phyloP scores from a whole-genome alignment of 805 yeast genomes.

The Naumovozyma dairenensis region DNA sequence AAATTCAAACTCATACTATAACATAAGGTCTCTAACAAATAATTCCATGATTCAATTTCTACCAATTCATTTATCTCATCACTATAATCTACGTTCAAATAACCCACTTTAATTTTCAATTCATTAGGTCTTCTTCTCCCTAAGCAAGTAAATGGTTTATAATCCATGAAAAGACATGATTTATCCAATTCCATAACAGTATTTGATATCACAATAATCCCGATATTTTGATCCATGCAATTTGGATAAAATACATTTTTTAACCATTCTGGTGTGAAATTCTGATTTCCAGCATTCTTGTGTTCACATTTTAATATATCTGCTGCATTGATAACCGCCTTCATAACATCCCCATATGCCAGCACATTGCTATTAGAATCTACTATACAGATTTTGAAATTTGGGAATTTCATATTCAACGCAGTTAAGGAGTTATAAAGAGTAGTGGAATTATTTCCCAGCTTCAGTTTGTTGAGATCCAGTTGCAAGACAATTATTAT shows the following conservation, averaged over 20 bases:
- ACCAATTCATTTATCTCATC: conserved; percentile 22
- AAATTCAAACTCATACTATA: conserved; percentile 23
- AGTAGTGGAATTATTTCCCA: conserved; percentile 3
- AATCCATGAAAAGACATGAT: conserved; percentile 21
- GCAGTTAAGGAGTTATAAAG: conserved; percentile 22
- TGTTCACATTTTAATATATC: not conserved
- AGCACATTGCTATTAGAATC: conserved; percentile 13
- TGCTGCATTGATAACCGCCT: conserved; percentile 1
- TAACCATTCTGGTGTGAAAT: conserved; percentile 15
- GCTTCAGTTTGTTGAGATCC: conserved; percentile 11
- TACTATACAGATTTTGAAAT: conserved; percentile 16
- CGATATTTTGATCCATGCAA: conserved; percentile 7
- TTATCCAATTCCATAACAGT: conserved; percentile 16
- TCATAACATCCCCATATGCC: conserved; percentile 1
- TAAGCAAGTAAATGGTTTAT: conserved; percentile 8
- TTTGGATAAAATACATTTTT: conserved; percentile 8
- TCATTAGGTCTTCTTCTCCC: conserved; percentile 20
- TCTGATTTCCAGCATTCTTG: not conserved
- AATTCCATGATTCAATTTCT: conserved; percentile 24
- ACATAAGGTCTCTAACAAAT: conserved; percentile 23
- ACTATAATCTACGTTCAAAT: conserved; percentile 24
- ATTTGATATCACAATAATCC: conserved; percentile 21
- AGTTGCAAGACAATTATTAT: conserved; percentile 24
- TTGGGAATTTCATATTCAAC: conserved; percentile 10
- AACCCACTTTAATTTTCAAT: conserved; percentile 27